These are phyloP conservation scores for Penicillium pulvis DNA, from an alignment of 495 filamentous ascomycete genomes.

Conservation along the genomic window DNA sequence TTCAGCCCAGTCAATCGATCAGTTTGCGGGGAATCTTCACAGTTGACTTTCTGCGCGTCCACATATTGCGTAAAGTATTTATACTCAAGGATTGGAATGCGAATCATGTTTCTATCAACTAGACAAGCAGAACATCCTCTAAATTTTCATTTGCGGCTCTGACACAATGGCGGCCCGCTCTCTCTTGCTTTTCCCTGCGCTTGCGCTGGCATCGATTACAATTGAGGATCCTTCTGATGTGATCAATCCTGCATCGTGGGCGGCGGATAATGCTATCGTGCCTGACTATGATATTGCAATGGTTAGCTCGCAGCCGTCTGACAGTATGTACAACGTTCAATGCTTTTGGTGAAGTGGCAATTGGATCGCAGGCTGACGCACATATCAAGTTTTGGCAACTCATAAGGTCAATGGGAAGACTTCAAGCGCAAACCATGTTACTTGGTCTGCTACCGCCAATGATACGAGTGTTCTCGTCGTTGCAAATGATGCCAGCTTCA, in stretches of 20 bases:
- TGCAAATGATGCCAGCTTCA: slow-evolving; percentile 12
- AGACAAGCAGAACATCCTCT: not conserved
- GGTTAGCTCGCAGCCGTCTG: slow-evolving; percentile 9
- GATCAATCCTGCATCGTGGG: slow-evolving; percentile 13
- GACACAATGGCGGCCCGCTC: slow-evolving; percentile 5
- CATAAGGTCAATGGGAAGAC: slow-evolving; percentile 11
- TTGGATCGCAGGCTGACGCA: not conserved
- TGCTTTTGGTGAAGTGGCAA: not conserved
- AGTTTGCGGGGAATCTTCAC: not conserved
- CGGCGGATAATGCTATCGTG: slow-evolving; percentile 17
- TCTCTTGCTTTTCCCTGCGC: slow-evolving; percentile 12
- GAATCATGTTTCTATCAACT: not conserved
- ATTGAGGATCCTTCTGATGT: slow-evolving; percentile 22
- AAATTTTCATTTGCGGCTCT: not conserved
- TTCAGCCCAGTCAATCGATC: not conserved
- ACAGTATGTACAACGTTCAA: slow-evolving; percentile 8
- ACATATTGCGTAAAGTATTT: slow-evolving; percentile 3
- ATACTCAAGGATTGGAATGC: not conserved
- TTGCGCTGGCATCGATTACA: slow-evolving; percentile 14
- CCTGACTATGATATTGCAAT: slow-evolving; percentile 17
- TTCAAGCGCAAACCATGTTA: slow-evolving; percentile 12
- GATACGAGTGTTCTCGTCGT: slow-evolving; percentile 23
- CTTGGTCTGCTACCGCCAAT: slow-evolving; percentile 21
- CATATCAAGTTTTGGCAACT: slow-evolving; percentile 10
- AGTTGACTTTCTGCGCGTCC: not conserved